Evolutionary conservation across 208 protist genomes (phyloP).

Genomic region (Wallacemonas sp.): DNA sequence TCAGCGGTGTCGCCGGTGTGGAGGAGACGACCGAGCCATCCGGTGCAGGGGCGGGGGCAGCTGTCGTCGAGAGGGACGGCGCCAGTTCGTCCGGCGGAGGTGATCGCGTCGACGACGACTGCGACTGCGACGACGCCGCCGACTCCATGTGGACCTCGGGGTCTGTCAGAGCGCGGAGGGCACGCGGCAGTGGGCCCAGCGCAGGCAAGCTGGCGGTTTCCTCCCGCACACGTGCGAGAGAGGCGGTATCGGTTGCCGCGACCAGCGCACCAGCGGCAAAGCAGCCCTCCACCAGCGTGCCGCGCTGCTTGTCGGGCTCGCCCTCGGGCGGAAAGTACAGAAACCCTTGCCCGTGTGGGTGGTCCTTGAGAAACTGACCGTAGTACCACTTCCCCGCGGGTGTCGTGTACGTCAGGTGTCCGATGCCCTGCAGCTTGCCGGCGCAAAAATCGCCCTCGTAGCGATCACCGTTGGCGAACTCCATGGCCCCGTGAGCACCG

Average conservation of each 20-base stretch:
- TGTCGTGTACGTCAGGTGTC: conserved; percentile 36
- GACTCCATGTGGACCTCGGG: neutral
- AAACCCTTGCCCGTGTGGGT: conserved; percentile 57
- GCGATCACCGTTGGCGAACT: conserved; percentile 60
- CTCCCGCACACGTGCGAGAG: conserved; percentile 2
- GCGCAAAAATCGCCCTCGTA: conserved; percentile 53
- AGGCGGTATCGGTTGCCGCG: conserved; percentile 18
- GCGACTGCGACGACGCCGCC: neutral
- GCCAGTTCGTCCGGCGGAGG: neutral
- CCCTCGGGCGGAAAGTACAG: conserved; percentile 19
- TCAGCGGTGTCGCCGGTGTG: conserved; percentile 1
- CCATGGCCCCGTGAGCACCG: conserved; percentile 39
- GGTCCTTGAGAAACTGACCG: conserved; percentile 56
- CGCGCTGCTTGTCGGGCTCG: conserved; percentile 8
- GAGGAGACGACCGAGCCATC: too few species aligned
- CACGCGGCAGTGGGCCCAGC: neutral
- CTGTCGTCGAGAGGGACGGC: conserved; percentile 12
- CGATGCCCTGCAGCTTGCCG: conserved; percentile 53
- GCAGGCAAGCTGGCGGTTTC: neutral
- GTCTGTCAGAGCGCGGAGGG: neutral
- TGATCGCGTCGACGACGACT: neutral
- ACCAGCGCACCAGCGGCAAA: conserved; percentile 42
- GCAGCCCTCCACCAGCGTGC: conserved; percentile 25
- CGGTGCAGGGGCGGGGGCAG: too few species aligned
- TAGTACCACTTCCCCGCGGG: conserved; percentile 47